Percentiles rank a stretch among this genome's conserved stretches.
Conservation (phyloP, 805 yeast species). For the Lipomyces sp. region DNA sequence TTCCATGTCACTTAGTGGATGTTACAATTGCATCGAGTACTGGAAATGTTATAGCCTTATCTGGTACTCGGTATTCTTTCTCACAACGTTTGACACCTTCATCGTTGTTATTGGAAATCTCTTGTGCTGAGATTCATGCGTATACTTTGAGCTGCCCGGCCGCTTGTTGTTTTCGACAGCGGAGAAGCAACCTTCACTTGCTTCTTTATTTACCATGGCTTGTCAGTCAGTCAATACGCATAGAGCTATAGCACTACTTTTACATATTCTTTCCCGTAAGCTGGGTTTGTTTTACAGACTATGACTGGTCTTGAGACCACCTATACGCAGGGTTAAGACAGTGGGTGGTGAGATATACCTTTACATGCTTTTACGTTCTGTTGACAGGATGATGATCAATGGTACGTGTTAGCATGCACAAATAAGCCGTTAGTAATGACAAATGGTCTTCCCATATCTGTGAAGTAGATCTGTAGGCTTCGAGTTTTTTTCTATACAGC, state of each 20-base stretch:
- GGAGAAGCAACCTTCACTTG: conserved; percentile 9
- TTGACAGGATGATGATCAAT: background rate
- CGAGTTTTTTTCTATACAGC: background rate
- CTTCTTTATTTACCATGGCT: conserved; percentile 13
- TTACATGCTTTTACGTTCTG: background rate
- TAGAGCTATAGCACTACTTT: conserved; percentile 7
- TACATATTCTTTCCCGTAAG: conserved; percentile 12
- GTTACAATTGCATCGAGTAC: too few species aligned
- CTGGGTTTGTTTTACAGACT: background rate
- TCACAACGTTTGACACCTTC: background rate
- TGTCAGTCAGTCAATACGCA: conserved; percentile 17
- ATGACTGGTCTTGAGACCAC: background rate
- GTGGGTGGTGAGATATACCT: conserved; percentile 13
- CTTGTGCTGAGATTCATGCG: conserved; percentile 3
- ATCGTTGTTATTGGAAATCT: background rate
- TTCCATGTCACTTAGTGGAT: background rate
- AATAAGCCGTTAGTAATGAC: background rate
- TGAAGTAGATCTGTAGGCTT: background rate
- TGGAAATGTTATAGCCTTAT: background rate
- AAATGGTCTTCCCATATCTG: background rate
- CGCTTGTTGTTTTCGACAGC: background rate
- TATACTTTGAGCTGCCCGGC: conserved; percentile 9
- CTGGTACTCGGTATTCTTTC: background rate
- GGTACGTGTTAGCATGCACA: background rate
- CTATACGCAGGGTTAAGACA: conserved; percentile 12